Percentiles rank a stretch among this genome's conserved stretches.
Conservation (phyloP, 2,329 filamentous ascomycete species). For the Amauroascus verrucosus region DNA sequence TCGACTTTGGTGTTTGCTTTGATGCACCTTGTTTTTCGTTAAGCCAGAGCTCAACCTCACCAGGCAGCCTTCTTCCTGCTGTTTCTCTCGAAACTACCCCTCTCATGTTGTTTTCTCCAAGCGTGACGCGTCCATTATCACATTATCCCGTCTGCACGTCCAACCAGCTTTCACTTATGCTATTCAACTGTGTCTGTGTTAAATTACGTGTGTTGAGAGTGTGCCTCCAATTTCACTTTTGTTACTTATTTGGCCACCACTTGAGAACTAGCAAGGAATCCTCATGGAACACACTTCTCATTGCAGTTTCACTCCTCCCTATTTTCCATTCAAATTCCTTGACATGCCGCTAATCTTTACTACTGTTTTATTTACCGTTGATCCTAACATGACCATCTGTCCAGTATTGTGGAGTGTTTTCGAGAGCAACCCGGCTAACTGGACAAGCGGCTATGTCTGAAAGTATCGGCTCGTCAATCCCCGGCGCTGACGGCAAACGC, state of each 20-base stretch:
- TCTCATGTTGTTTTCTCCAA: not conserved
- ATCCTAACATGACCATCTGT: no score
- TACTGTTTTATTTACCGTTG: not conserved
- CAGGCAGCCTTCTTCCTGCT: not conserved
- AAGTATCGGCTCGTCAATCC: conserved; percentile 1
- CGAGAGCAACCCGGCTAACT: not conserved
- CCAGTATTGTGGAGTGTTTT: not conserved
- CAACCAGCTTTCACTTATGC: not conserved
- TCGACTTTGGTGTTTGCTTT: not conserved
- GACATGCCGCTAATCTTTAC: not conserved
- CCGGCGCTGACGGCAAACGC: conserved; percentile 25
- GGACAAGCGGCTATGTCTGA: conserved; percentile 1
- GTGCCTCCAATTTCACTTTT: no score
- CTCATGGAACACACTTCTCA: no score
- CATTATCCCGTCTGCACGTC: not conserved
- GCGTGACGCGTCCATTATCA: not conserved
- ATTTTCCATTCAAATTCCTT: no score
- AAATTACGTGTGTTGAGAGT: no score
- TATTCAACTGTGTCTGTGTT: no score
- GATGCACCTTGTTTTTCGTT: not conserved
- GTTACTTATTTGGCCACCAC: no score
- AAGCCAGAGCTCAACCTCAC: not conserved
- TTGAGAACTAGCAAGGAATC: no score
- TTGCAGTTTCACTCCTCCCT: no score
- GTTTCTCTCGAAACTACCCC: not conserved